These are phyloP conservation scores for Fusarium nematophilum DNA, from an alignment of 2,329 filamentous ascomycete genomes.

Conservation along the genomic window DNA sequence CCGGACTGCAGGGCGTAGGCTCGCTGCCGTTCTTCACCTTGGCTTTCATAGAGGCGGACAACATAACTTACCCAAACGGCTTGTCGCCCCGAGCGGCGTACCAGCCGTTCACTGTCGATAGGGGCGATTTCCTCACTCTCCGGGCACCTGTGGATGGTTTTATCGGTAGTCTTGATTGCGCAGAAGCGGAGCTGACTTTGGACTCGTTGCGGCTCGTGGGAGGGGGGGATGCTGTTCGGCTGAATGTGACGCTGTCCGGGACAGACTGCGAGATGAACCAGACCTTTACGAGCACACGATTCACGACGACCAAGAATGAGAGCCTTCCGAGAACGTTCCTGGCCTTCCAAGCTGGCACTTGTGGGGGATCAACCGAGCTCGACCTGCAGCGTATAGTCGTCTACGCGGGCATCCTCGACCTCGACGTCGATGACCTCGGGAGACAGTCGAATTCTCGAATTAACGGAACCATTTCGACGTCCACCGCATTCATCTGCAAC, in stretches of 20 bases:
- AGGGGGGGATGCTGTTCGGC: constrained; percentile 22
- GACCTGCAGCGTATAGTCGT: constrained; percentile 41
- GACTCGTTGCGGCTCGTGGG: constrained; percentile 35
- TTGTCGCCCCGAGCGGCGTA: constrained; percentile 49
- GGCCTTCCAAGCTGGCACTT: constrained; percentile 31
- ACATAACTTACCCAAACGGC: constrained; percentile 48
- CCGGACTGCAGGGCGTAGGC: constrained; percentile 38
- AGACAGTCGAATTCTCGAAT: constrained; percentile 22
- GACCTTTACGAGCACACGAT: constrained; percentile 27
- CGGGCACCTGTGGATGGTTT: constrained; percentile 51
- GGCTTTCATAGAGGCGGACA: constrained; percentile 46
- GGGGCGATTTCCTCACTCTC: constrained; percentile 40
- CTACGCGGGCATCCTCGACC: constrained; percentile 27
- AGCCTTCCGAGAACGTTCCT: constrained; percentile 31
- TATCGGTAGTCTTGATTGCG: constrained; percentile 47
- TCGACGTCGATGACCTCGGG: constrained; percentile 33
- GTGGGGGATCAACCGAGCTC: constrained; percentile 23
- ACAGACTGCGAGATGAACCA: constrained; percentile 33
- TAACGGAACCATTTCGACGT: constrained; percentile 23
- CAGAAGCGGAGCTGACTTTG: constrained; percentile 41
- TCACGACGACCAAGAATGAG: constrained; percentile 23
- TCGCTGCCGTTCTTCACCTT: constrained; percentile 49
- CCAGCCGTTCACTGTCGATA: constrained; percentile 46
- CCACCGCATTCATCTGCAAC: constrained; percentile 34
- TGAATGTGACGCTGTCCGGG: constrained; percentile 47